These are phyloP conservation scores for Akebia trifoliata DNA, from an alignment of 164 flowering plant genomes.

Conservation along the genomic window DNA sequence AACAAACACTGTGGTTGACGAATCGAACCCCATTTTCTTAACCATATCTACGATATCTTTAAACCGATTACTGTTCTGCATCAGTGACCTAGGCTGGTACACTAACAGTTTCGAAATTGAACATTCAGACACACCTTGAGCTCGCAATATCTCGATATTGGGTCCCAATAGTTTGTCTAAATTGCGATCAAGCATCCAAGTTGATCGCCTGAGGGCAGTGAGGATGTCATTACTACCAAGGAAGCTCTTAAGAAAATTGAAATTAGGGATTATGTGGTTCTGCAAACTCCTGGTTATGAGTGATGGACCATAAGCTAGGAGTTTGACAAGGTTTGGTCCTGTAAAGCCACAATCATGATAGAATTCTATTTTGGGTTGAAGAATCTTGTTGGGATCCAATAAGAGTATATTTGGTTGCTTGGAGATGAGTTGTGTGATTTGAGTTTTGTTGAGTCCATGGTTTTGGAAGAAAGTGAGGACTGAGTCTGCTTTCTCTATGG, in stretches of 20 bases:
- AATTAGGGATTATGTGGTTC: too few species aligned
- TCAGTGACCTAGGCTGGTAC: too few species aligned
- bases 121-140: too few species aligned
- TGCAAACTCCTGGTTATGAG: too few species aligned
- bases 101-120: too few species aligned
- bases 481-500: slow-evolving; percentile 3
- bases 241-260: too few species aligned
- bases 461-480: neutral
- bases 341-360: neutral
- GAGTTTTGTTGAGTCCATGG: neutral
- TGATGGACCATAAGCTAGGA: neutral
- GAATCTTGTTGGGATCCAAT: neutral
- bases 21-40: too few species aligned
- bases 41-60: too few species aligned
- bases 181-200: neutral
- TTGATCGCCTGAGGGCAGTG: neutral
- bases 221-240: too few species aligned
- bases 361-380: neutral
- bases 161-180: neutral
- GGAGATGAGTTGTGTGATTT: neutral
- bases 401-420: neutral
- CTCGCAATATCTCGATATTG: too few species aligned
- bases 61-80: too few species aligned
- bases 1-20: too few species aligned
- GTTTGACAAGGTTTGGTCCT: neutral